phyloP scores from a whole-genome alignment of 2,329 filamentous ascomycete genomes.

The Microsporum ferrugineum region DNA sequence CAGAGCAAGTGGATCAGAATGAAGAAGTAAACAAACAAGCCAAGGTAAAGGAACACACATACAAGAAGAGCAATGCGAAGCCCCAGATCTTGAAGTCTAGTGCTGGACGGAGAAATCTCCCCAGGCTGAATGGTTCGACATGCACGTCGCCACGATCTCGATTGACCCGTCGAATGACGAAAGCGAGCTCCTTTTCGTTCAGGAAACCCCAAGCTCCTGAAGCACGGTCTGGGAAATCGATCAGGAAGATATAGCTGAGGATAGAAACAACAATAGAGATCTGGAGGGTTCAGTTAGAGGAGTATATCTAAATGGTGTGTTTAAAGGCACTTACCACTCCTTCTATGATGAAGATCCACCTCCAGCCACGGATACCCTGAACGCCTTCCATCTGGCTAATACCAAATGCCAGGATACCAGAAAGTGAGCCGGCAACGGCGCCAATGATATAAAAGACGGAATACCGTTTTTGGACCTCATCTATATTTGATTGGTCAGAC shows the following conservation, averaged over 20 bases:
- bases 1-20: constrained; percentile 4
- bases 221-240: constrained; percentile 28
- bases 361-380: constrained; percentile 36
- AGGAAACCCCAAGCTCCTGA: constrained; percentile 27
- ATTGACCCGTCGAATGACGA: constrained; percentile 42
- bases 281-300: constrained; percentile 7
- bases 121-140: constrained; percentile 37
- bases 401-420: constrained; percentile 37
- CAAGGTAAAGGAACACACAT: neutral
- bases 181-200: constrained; percentile 33
- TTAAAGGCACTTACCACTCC: constrained; percentile 23
- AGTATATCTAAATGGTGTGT: neutral
- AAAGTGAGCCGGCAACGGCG: constrained; percentile 37
- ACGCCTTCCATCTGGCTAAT: constrained; percentile 34
- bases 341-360: constrained; percentile 48
- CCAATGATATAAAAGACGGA: constrained; percentile 42
- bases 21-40: neutral
- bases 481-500: neutral
- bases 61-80: constrained; percentile 43
- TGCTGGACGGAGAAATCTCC: constrained; percentile 38
- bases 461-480: constrained; percentile 31
- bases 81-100: constrained; percentile 45
- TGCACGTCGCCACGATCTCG: constrained; percentile 43
- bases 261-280: constrained; percentile 19
- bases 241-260: constrained; percentile 25